Percentiles rank a stretch among this genome's conserved stretches.
phyloP scores from a whole-genome alignment of 2,329 filamentous ascomycete genomes.

The Colletotrichum sp. region DNA sequence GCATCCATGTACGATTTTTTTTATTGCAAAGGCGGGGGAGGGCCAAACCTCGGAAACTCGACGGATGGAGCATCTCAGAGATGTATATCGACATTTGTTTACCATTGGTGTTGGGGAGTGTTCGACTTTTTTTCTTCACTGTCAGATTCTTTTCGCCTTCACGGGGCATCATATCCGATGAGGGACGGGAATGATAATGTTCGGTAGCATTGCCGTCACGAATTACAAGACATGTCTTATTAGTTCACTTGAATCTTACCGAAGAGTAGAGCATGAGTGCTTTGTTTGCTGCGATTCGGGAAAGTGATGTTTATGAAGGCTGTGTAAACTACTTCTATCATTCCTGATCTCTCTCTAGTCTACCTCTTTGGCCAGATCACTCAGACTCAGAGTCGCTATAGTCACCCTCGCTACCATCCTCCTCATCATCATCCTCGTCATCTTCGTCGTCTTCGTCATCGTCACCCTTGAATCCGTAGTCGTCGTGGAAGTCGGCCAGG shows the following conservation, averaged over 20 bases:
- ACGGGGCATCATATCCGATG: not conserved
- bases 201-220: not conserved
- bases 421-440: constrained; percentile 62
- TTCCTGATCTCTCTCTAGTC: not conserved
- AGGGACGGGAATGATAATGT: not conserved
- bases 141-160: not conserved
- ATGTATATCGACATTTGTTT: not conserved
- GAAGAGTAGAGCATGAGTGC: not conserved
- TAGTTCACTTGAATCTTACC: not conserved
- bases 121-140: not conserved
- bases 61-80: not conserved
- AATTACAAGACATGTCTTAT: not conserved
- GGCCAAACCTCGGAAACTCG: not conserved
- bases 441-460: constrained; percentile 65
- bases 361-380: constrained; percentile 9
- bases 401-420: constrained; percentile 49
- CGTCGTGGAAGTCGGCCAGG: constrained; percentile 83
- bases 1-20: not conserved
- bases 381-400: constrained; percentile 38
- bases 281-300: not conserved
- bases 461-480: constrained; percentile 78
- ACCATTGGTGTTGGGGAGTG: constrained; percentile 1
- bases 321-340: not conserved
- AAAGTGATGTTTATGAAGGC: not conserved
- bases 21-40: not conserved